These are phyloP conservation scores for Suillus spraguei DNA, from an alignment of 768 basidiomycete genomes.

Conservation along the genomic window DNA sequence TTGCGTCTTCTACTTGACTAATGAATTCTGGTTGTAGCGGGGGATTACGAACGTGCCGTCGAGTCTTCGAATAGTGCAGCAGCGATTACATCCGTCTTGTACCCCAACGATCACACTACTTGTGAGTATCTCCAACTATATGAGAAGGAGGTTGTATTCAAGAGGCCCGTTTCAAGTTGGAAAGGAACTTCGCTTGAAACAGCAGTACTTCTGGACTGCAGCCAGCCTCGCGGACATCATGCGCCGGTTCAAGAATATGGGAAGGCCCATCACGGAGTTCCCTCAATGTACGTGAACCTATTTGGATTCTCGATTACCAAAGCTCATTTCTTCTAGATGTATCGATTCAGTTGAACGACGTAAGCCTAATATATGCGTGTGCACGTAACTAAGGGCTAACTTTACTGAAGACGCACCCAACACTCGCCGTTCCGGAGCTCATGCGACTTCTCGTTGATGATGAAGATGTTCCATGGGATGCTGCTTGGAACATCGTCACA, in stretches of 20 bases:
- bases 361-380: conserved; percentile 34
- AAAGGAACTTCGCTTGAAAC: conserved; percentile 89
- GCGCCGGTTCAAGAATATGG: conserved; percentile 89
- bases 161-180: conserved; percentile 52
- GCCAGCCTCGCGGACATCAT: conserved; percentile 88
- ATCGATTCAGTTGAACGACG: conserved; percentile 95
- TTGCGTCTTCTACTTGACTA: background rate
- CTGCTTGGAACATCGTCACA: conserved; percentile 87
- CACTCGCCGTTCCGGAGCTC: conserved; percentile 91
- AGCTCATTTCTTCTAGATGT: conserved; percentile 50
- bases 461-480: conserved; percentile 81
- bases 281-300: conserved; percentile 65
- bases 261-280: conserved; percentile 77
- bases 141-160: background rate
- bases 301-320: background rate
- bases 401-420: conserved; percentile 81
- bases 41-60: conserved; percentile 90
- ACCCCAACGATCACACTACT: conserved; percentile 91
- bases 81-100: conserved; percentile 92
- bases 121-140: conserved; percentile 38
- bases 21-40: conserved; percentile 49
- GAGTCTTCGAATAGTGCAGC: conserved; percentile 88
- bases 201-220: conserved; percentile 96
- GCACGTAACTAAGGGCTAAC: background rate
- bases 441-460: conserved; percentile 94